These are phyloP conservation scores for Linum usitatissimum DNA, from an alignment of 345 rosid species.

Conservation along the genomic window DNA sequence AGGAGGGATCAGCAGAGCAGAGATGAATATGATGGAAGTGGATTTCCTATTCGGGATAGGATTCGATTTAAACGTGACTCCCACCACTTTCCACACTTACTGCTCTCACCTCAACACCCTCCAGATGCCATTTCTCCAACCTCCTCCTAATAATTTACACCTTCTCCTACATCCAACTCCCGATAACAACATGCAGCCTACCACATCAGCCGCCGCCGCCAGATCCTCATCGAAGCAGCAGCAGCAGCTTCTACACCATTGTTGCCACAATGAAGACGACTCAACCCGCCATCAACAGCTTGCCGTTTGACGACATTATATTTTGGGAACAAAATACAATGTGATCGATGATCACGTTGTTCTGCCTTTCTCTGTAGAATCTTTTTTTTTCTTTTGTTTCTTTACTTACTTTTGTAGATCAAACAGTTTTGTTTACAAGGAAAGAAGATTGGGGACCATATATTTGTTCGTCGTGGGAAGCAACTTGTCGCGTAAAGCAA, in stretches of 20 bases:
- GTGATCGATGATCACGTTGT: not conserved
- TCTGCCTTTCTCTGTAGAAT: not conserved
- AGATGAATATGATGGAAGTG: constrained; percentile 67
- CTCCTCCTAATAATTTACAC: constrained; percentile 14
- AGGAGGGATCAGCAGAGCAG: constrained; percentile 60
- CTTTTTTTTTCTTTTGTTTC: not conserved
- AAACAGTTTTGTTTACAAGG: not conserved
- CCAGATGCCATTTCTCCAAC: constrained; percentile 36
- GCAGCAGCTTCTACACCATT: constrained; percentile 14
- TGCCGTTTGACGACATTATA: constrained; percentile 31
- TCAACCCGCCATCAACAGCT: constrained; percentile 55
- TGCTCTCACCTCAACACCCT: constrained; percentile 36
- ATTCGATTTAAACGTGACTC: constrained; percentile 55
- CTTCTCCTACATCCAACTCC: constrained; percentile 10
- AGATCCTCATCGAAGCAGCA: constrained; percentile 10
- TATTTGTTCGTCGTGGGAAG: not conserved
- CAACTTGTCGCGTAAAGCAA: not conserved
- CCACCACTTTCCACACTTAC: constrained; percentile 40
- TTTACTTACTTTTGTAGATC: not conserved
- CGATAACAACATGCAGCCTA: constrained; percentile 4
- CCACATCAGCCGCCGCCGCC: not conserved
- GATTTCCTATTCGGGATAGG: constrained; percentile 61
- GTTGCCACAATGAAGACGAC: constrained; percentile 58
- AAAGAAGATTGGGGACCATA: not conserved
- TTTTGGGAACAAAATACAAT: no score